Evolutionary conservation across 1,284 basidiomycete genomes (phyloP).

Genomic region (Somion occarium): DNA sequence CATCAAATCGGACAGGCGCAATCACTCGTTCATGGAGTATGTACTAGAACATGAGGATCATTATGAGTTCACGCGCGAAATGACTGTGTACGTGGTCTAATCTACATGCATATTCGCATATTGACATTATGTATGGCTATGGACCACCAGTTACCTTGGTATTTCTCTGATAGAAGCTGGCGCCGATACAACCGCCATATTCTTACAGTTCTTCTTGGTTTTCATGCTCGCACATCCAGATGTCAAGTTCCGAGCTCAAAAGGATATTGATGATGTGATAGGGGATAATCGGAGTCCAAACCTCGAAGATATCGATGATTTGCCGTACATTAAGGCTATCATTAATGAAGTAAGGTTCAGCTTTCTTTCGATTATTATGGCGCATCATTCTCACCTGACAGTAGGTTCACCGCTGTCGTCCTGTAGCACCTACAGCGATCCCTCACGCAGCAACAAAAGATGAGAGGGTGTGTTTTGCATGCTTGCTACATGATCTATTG

Average conservation of each 20-base stretch:
- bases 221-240: slow-evolving; percentile 26
- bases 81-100: not conserved
- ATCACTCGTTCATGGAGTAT: slow-evolving; percentile 14
- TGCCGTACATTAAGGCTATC: slow-evolving; percentile 31
- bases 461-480: not conserved
- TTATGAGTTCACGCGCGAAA: not conserved
- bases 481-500: not conserved
- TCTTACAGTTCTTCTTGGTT: slow-evolving; percentile 22
- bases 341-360: slow-evolving; percentile 29
- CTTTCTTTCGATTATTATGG: not conserved
- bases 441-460: not conserved
- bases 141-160: not conserved
- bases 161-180: slow-evolving; percentile 17
- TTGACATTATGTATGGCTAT: not conserved
- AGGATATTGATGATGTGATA: slow-evolving; percentile 32
- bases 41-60: not conserved
- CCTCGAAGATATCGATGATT: slow-evolving; percentile 24
- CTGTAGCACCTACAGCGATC: not conserved
- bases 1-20: slow-evolving; percentile 5
- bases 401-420: slow-evolving; percentile 6
- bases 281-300: slow-evolving; percentile 28
- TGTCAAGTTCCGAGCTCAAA: slow-evolving; percentile 26
- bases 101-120: not conserved
- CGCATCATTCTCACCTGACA: not conserved
- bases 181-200: slow-evolving; percentile 22